Base-by-base conservation (phyloP, 805 yeast genomes). In the Lipomyces sp. region DNA sequence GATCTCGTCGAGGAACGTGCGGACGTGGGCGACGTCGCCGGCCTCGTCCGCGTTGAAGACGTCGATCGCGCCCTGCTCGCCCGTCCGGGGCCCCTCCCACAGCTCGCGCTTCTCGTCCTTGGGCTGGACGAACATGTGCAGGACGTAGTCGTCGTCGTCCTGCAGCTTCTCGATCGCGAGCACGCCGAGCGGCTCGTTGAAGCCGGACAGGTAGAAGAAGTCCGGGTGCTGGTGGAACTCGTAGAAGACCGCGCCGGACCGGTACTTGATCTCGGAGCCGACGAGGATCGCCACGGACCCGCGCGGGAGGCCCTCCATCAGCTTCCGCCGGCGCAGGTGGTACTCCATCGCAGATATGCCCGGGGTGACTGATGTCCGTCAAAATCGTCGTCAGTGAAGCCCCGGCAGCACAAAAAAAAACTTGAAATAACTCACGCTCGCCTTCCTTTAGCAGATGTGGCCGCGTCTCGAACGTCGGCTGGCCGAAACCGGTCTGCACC, bases 31-130 rank as follows among this genome's bases (percentile, higher is more conserved):
- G 35, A 69, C 59, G 28, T 75, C 72, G 35, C 78, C 74, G 39
- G 79, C 78, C 35, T 75, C 75, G 67, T 89, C 97, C 2, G 96
- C 95, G 65, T 91, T 93, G 71, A 93, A 93, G 40, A 82, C 80
- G 43, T 88, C 91, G 36, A 69, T 70, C 0, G 84, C 96, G 14
- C 95, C 96, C 42, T 82, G 79, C 2, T 82, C 75, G 1, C 99
- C 99, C 16, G 95, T 84, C 61, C 95, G 78, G 39, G 79, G 83
- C 11, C 99, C 99, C 61, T 91, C 97, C 99, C 99, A 93, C 57
- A 84, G 80, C 68, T 93, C 98, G 21, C 78, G 79, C 43, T 74
- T 74, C 4, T 80, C 77, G 64, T 90, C 85, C 64, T 84, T 84
- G 14, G 88, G 89, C 2, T 89, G 96, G 2, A 91, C 95, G 43